Evolutionary conservation across 495 filamentous ascomycete species (phyloP).

Genomic region (Penicilliopsis zonata): DNA sequence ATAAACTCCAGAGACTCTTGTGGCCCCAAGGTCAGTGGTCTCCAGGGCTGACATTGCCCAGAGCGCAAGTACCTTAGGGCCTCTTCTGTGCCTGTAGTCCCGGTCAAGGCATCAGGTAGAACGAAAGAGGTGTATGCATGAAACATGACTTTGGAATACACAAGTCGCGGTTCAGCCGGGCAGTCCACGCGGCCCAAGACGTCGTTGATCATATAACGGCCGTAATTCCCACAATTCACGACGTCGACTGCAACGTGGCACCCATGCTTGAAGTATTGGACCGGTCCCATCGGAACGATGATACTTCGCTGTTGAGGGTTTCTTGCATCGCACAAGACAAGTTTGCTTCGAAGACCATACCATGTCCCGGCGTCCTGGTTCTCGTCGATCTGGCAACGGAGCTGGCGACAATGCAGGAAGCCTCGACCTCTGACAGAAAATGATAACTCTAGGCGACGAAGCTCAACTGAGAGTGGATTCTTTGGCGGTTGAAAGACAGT

Average conservation of each 20-base stretch:
- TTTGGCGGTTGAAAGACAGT: constrained; percentile 19
- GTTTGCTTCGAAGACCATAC: constrained; percentile 39
- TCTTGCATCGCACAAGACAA: constrained; percentile 33
- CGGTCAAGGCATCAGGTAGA: constrained; percentile 44
- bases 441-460: constrained; percentile 37
- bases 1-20: constrained; percentile 27
- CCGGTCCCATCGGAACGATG: constrained; percentile 33
- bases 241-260: constrained; percentile 32
- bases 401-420: constrained; percentile 9
- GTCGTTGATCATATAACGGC: constrained; percentile 33
- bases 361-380: constrained; percentile 40
- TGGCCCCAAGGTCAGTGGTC: constrained; percentile 19
- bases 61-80: constrained; percentile 32
- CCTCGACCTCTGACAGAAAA: constrained; percentile 28
- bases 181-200: constrained; percentile 35
- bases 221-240: constrained; percentile 18
- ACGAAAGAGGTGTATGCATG: constrained; percentile 47
- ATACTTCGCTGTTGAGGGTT: constrained; percentile 29
- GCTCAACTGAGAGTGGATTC: constrained; percentile 19
- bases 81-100: constrained; percentile 49
- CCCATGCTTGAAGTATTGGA: constrained; percentile 7
- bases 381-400: constrained; percentile 38
- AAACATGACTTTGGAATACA: constrained; percentile 38
- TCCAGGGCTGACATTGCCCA: constrained; percentile 38
- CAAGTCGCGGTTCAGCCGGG: constrained; percentile 35